Evolutionary conservation across 495 filamentous ascomycete genomes (phyloP).

Genomic region (Daldinia vernicosa): DNA sequence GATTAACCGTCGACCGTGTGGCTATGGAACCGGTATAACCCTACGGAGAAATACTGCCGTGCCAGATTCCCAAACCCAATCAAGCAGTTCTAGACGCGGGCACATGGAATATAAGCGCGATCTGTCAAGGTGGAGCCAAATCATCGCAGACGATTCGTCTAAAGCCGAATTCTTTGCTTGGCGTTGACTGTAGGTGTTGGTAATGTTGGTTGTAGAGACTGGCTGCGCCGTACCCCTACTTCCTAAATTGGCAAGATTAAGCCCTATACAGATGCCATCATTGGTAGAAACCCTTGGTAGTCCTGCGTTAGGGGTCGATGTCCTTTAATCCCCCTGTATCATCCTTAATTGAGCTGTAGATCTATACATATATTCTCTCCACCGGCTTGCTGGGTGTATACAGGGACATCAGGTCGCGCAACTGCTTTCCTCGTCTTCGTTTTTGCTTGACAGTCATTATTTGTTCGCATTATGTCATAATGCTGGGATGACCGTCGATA

Average conservation of each 20-base stretch:
- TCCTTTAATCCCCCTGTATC: background rate
- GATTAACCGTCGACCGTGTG: no score
- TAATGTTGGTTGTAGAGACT: background rate
- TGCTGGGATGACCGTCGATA: slow-evolving; percentile 7
- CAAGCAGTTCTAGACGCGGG: no score
- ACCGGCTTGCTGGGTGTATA: background rate
- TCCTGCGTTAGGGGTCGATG: background rate
- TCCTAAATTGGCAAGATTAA: background rate
- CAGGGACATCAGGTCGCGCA: slow-evolving; percentile 10
- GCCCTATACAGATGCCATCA: background rate
- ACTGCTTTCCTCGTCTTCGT: background rate
- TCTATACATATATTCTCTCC: slow-evolving; percentile 1
- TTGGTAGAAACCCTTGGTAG: background rate
- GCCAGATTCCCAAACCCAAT: no score
- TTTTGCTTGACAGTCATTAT: background rate
- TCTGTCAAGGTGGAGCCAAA: no score
- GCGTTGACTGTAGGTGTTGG: background rate
- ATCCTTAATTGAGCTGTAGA: slow-evolving; percentile 7
- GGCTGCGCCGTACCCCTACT: background rate
- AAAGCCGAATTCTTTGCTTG: background rate
- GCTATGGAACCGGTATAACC: no score
- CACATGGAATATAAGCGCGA: no score
- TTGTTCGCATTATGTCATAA: slow-evolving; percentile 5
- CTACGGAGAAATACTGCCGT: no score
- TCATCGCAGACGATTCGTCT: background rate